These are phyloP conservation scores for Niebla homalea DNA, from an alignment of 495 filamentous ascomycete genomes.

Conservation along the genomic window DNA sequence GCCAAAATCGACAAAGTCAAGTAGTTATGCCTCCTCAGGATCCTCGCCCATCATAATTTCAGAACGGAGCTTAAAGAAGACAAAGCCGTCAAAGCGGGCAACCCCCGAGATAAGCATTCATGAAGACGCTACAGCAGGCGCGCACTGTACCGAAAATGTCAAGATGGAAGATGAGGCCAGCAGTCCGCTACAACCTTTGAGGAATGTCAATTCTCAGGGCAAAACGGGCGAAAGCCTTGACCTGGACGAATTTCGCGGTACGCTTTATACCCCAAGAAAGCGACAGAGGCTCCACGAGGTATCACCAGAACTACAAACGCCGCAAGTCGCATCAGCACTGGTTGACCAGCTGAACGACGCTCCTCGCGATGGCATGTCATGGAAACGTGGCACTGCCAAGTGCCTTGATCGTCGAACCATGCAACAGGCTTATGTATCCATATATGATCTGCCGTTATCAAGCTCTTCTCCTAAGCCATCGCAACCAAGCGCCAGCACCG, in stretches of 20 bases:
- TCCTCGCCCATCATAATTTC: slow-evolving; percentile 17
- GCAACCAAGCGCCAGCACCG: too few relatives aligned
- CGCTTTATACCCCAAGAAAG: slow-evolving; percentile 52
- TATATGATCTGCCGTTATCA: too few relatives aligned
- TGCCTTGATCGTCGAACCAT: too few relatives aligned
- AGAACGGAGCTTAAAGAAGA: slow-evolving; percentile 18
- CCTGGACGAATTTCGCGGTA: slow-evolving; percentile 53
- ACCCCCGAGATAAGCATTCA: not conserved
- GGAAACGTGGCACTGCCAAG: too few relatives aligned
- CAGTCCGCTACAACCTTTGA: slow-evolving; percentile 5
- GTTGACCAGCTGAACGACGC: too few relatives aligned
- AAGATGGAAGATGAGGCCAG: slow-evolving; percentile 15
- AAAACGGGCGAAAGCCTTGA: slow-evolving; percentile 42
- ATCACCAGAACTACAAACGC: not conserved
- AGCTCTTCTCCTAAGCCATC: too few relatives aligned
- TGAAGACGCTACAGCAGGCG: not conserved
- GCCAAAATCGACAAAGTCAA: not conserved
- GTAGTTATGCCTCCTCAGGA: not conserved
- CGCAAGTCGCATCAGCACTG: not conserved
- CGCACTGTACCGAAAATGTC: slow-evolving; percentile 1
- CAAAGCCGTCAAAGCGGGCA: not conserved
- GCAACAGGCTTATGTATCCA: too few relatives aligned
- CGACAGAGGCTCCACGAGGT: slow-evolving; percentile 11
- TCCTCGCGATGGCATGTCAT: too few relatives aligned
- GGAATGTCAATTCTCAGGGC: not conserved